Conservation (phyloP, 75 land plant species). For the Sequoiadendron giganteum region DNA sequence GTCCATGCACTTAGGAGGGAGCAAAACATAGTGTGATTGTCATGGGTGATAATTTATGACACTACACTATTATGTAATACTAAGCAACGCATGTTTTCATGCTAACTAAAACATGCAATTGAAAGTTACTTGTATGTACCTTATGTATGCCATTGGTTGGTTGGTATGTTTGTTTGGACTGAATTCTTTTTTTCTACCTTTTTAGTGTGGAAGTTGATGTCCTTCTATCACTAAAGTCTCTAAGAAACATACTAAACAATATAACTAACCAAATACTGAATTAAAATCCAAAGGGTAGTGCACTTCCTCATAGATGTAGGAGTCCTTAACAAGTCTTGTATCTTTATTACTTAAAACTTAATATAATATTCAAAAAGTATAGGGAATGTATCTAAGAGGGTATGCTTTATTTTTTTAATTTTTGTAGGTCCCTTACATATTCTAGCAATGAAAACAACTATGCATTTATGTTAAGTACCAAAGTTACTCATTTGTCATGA, state of each 20-base stretch:
- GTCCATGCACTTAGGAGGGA: too few species aligned
- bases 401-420: neutral
- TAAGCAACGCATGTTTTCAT: too few species aligned
- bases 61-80: too few species aligned
- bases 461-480: constrained; percentile 74
- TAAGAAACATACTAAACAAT: constrained; percentile 3
- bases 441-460: constrained; percentile 64
- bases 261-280: neutral
- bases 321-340: neutral
- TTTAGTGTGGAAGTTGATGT: neutral
- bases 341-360: neutral
- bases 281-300: constrained; percentile 18
- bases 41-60: too few species aligned
- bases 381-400: neutral
- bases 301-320: neutral
- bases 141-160: too few species aligned
- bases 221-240: neutral
- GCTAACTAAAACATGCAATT: too few species aligned
- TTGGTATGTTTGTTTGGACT: too few species aligned
- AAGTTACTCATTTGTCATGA: constrained; percentile 64
- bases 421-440: constrained; percentile 62
- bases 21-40: too few species aligned
- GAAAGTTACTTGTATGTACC: too few species aligned
- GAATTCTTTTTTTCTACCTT: too few species aligned
- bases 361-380: neutral